phyloP scores from a whole-genome alignment of 2,329 filamentous ascomycete genomes.

The Aureobasidium lini region DNA sequence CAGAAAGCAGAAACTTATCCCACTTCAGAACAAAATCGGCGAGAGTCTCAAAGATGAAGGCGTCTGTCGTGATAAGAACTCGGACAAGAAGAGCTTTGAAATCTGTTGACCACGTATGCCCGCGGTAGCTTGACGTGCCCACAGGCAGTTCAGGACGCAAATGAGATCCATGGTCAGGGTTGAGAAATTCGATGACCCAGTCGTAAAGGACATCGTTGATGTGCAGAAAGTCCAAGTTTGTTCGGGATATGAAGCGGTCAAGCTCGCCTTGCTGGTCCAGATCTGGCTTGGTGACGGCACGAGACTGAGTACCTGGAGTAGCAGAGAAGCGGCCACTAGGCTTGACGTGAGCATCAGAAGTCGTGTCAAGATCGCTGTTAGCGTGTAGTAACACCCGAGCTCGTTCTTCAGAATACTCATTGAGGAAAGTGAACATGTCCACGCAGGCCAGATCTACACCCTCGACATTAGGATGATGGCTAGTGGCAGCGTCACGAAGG shows the following conservation, averaged over 20 bases:
- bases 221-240: slow-evolving; percentile 43
- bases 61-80: slow-evolving; percentile 47
- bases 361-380: slow-evolving; percentile 20
- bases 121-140: slow-evolving; percentile 42
- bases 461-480: not conserved
- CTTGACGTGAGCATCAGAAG: slow-evolving; percentile 10
- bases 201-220: slow-evolving; percentile 45
- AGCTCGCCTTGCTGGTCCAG: slow-evolving; percentile 27
- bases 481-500: not conserved
- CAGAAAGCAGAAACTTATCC: slow-evolving; percentile 6
- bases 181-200: slow-evolving; percentile 48
- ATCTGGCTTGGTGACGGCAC: slow-evolving; percentile 16
- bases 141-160: not conserved
- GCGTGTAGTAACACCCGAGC: slow-evolving; percentile 22
- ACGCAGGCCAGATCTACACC: not conserved
- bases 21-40: not conserved
- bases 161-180: slow-evolving; percentile 28
- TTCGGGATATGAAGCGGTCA: slow-evolving; percentile 32
- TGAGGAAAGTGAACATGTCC: slow-evolving; percentile 16
- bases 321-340: slow-evolving; percentile 9
- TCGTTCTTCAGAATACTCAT: slow-evolving; percentile 23
- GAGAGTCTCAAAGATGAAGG: slow-evolving; percentile 41
- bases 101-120: slow-evolving; percentile 47
- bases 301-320: slow-evolving; percentile 14
- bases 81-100: slow-evolving; percentile 50